Evolutionary conservation across 2,329 filamentous ascomycete species (phyloP), one percentile per base, ranked within the genome.

Genomic region (Calycina herbarum): DNA sequence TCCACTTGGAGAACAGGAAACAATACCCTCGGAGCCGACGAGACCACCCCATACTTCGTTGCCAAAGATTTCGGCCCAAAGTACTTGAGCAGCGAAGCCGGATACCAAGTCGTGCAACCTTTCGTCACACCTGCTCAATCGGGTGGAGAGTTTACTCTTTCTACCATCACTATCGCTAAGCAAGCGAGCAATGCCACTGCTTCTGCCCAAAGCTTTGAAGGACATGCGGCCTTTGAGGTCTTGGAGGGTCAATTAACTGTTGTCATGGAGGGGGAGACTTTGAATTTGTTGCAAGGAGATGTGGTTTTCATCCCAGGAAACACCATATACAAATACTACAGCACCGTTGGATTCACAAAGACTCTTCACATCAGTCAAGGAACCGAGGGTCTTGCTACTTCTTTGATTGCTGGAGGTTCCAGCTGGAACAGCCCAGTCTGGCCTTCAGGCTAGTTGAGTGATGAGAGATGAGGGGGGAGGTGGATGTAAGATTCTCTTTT

Each of bases 51-150:
- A 1, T 80, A 79, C 68, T 82, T 79, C 66, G 66, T 82, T 45
- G 81, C 81, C 38, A 82, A 81, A 67, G 77, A 79, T 68, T 80
- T 79, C 64, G 81, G 81, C 0, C 79, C 80, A 10, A 82, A 81
- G 68, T 81, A 79, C 64, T 74, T 83, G 4, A 79, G 78, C 69
- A 72, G 72, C 24, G 51, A 29, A 1, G 70, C 72, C 20, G 77
- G 76, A 56, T 82, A 82, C 71, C 77, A 80, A 69, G 75, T 83
- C 63, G 72, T 83, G 2, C 76, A 79, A 67, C 80, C 81, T 1
- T 77, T 82, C 40, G 76, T 81, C 17, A 80, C 79, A 2, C 71
- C 74, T 5, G 67, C 71, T 17, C 78, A 81, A 70, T 78, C 78
- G 64, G 77, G 76, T 3, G 74, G 71, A 3, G 79, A 79, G 67